Percentiles rank a stretch among this genome's conserved stretches.
Evolutionary conservation across 805 yeast species (phyloP).

Genomic region (Lipomyces mesembrius): DNA sequence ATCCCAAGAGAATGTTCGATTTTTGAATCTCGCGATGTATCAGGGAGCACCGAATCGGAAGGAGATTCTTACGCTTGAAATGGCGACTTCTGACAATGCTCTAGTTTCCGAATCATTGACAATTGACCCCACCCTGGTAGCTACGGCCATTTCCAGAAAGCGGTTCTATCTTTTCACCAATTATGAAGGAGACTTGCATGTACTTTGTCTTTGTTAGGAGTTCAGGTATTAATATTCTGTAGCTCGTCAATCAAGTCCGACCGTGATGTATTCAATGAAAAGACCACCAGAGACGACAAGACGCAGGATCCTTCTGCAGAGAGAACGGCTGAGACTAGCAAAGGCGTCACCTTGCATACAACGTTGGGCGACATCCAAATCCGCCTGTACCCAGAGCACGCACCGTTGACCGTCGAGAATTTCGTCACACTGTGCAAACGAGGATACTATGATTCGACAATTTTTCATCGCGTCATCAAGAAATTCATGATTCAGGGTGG

Average conservation of each 20-base stretch:
- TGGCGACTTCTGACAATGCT: constrained; percentile 45
- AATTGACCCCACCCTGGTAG: constrained; percentile 44
- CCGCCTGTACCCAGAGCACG: constrained; percentile 46
- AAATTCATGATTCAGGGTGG: constrained; percentile 67
- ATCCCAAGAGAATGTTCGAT: constrained; percentile 43
- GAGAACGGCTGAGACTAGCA: constrained; percentile 17
- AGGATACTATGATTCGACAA: constrained; percentile 50
- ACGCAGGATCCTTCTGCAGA: constrained; percentile 14
- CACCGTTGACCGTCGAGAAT: constrained; percentile 53
- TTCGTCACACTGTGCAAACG: constrained; percentile 47
- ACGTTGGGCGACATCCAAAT: constrained; percentile 52
- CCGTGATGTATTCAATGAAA: constrained; percentile 44
- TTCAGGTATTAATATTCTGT: not conserved
- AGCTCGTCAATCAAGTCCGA: constrained; percentile 25
- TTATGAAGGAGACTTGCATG: constrained; percentile 34
- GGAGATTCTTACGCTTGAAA: constrained; percentile 42
- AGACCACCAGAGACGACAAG: constrained; percentile 20
- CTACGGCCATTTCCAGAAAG: constrained; percentile 40
- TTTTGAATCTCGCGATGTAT: constrained; percentile 42
- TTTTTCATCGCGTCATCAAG: constrained; percentile 52
- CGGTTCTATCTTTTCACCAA: constrained; percentile 45
- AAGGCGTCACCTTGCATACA: constrained; percentile 47
- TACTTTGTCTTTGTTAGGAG: constrained; percentile 9
- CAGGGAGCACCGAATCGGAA: constrained; percentile 43
- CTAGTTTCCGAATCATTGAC: constrained; percentile 40